These are phyloP conservation scores for Curvularia sp. DNA, from an alignment of 2,329 filamentous ascomycete genomes.

Conservation along the genomic window DNA sequence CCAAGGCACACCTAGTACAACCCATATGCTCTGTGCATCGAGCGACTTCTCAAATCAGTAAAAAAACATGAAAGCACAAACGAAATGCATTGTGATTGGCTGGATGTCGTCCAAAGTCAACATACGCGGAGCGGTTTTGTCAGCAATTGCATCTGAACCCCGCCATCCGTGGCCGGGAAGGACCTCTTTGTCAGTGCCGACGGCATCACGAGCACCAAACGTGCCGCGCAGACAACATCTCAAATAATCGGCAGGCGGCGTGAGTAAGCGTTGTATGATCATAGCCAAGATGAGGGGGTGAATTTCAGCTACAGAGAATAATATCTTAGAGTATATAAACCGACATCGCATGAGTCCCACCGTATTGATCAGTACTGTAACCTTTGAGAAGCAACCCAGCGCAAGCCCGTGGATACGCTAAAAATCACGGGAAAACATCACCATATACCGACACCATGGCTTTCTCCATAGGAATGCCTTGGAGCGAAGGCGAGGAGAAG, in stretches of 20 bases:
- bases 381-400: neutral
- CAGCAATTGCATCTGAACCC: neutral
- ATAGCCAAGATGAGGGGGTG: neutral
- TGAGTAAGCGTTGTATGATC: neutral
- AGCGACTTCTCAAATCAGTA: too few species aligned
- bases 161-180: neutral
- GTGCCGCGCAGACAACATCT: conserved; percentile 4
- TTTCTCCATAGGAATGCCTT: conserved; percentile 57
- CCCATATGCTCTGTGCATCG: too few species aligned
- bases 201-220: neutral
- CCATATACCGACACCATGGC: conserved; percentile 43
- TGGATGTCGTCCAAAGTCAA: neutral
- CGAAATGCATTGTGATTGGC: neutral
- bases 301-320: neutral
- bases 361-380: too few species aligned
- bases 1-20: too few species aligned
- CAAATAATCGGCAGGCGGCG: neutral
- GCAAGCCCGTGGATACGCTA: neutral
- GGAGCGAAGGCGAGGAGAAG: conserved; percentile 70
- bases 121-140: neutral
- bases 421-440: neutral
- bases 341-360: too few species aligned
- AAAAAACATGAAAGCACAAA: too few species aligned
- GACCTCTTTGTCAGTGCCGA: conserved; percentile 1
- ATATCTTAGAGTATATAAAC: neutral